Evolutionary conservation across 2,329 filamentous ascomycete species (phyloP).

Genomic region (Aspergillus unguis): DNA sequence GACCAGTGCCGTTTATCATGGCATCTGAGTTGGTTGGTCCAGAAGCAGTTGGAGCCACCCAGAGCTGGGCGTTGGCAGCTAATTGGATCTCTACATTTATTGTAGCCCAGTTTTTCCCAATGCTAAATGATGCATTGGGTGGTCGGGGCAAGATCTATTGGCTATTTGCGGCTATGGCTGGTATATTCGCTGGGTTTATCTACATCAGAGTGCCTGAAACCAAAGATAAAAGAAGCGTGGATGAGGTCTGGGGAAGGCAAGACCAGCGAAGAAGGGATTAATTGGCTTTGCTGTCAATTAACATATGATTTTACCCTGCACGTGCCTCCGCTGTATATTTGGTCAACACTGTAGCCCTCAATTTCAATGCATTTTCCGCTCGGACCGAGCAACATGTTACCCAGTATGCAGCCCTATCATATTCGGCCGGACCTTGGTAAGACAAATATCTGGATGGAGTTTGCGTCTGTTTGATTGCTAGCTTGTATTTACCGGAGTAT

Average conservation of each 20-base stretch:
- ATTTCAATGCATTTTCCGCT: background rate
- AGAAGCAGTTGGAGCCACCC: slow-evolving; percentile 85
- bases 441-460: background rate
- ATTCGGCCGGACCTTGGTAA: background rate
- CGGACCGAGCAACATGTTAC: slow-evolving; percentile 3
- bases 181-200: slow-evolving; percentile 68
- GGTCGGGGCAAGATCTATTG: slow-evolving; percentile 84
- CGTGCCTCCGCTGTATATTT: too few species aligned
- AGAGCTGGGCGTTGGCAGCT: slow-evolving; percentile 80
- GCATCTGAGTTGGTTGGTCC: slow-evolving; percentile 85
- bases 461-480: background rate
- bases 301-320: too few species aligned
- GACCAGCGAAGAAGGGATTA: slow-evolving; percentile 33
- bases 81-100: slow-evolving; percentile 91
- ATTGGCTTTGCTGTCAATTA: background rate
- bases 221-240: slow-evolving; percentile 73
- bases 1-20: slow-evolving; percentile 91
- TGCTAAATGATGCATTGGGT: slow-evolving; percentile 73
- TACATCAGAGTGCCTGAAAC: slow-evolving; percentile 78
- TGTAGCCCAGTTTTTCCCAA: slow-evolving; percentile 91
- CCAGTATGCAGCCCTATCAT: background rate
- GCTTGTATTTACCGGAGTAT: too few species aligned
- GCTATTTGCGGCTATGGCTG: slow-evolving; percentile 76
- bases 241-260: slow-evolving; percentile 83
- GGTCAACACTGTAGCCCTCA: too few species aligned